Conservation (phyloP, 768 basidiomycete species). For the Lactifluus hygrophoroides region DNA sequence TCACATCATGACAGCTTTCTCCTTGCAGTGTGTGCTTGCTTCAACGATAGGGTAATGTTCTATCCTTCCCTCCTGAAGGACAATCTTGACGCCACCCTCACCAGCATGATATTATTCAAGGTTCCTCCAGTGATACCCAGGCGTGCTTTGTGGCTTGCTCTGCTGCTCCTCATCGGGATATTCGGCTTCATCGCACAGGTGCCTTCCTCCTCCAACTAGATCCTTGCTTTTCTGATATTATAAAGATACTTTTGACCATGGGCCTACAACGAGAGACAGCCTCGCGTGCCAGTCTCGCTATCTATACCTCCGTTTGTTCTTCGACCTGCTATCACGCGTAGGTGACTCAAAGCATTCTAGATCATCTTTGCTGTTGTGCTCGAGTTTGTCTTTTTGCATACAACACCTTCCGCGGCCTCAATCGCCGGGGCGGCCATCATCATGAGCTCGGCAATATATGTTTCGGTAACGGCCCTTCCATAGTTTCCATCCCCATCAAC, state of each 20-base stretch:
- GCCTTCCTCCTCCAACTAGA: neutral
- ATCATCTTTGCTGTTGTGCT: conserved; percentile 62
- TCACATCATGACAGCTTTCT: too few species aligned
- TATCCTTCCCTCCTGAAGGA: neutral
- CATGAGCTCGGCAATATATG: conserved; percentile 50
- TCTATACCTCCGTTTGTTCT: conserved; percentile 42
- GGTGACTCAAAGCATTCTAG: conserved; percentile 13
- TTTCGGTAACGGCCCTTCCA: conserved; percentile 58
- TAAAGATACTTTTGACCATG: conserved; percentile 46
- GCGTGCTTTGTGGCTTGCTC: conserved; percentile 35
- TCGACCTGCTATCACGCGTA: conserved; percentile 3
- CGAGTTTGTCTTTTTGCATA: conserved; percentile 57
- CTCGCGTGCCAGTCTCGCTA: conserved; percentile 49
- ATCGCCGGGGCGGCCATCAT: conserved; percentile 59
- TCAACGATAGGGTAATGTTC: conserved; percentile 24
- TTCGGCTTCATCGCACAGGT: conserved; percentile 44
- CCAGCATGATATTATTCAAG: conserved; percentile 37
- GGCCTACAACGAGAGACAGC: conserved; percentile 61
- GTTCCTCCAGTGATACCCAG: conserved; percentile 41
- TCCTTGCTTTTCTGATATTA: neutral
- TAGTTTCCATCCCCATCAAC: neutral
- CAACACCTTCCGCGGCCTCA: conserved; percentile 48
- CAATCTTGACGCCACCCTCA: neutral
- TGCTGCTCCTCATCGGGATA: conserved; percentile 43
- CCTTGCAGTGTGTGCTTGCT: too few species aligned